Base-by-base conservation (phyloP, 768 basidiomycete species). In the Suillus occidentalis region DNA sequence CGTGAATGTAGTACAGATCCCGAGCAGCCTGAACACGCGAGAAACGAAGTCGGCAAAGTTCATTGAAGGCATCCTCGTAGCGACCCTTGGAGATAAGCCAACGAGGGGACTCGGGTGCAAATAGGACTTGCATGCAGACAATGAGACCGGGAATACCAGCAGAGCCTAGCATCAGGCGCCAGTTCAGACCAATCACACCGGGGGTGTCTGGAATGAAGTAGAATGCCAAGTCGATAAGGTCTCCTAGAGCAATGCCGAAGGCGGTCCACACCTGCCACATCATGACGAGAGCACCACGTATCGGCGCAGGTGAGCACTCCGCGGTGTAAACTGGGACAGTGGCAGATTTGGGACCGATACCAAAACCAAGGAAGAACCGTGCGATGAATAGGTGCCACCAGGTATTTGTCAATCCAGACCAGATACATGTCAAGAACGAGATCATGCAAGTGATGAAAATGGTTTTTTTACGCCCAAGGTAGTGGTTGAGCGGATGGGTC, bases 221-320 rank as follows among this genome's bases (percentile, higher is more conserved):
- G 60, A 94, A 84, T 34, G 78, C 80, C 56, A 93, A 75, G 75
- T 91, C 90, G 67, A 88, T 82, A 58, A 82, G 81, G 71, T 87
- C 88, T 25, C 92, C 92, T 4, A 93, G 64, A 78, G 87, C 84
- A 76, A 94, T 92, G 65, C 93, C 93, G 71, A 94, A 94, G 0
- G 91, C 92, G 3, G 91, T 93, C 92, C 92, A 94, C 79, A 92
- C 82, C 76, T 94, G 92, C 93, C 95, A 96, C 72, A 86, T 90
- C 94, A 95, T 96, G 64, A 94, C 92, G 36, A 96, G 85, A 2
- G 89, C 94, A 63, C 95, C 95, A 70, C 95, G 88, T 63, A 98
- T 93, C 18, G 79, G 78, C 0, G 94, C 87, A 0, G 95, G 95
- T 0, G 89, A 81, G 72, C 89, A 89, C 76, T 98, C 91, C 2